Percentiles rank a stretch among this genome's conserved stretches.
These are phyloP conservation scores for Peronospora destructor DNA, from an alignment of 352 stramenopile species.

Conservation along the genomic window DNA sequence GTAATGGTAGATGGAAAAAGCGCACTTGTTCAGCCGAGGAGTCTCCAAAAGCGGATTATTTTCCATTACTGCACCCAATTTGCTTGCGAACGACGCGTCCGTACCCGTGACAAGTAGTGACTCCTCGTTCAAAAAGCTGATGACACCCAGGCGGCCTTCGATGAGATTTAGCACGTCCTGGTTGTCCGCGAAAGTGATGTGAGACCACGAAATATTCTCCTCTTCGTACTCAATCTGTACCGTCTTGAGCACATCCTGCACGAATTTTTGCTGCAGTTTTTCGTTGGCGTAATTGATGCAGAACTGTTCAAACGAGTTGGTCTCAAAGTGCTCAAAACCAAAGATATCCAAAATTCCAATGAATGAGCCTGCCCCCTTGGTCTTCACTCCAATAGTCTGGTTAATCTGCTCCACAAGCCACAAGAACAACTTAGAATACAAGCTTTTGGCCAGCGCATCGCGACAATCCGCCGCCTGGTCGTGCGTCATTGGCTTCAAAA, in stretches of 20 bases:
- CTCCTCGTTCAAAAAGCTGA: constrained; percentile 89
- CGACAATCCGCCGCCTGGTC: constrained; percentile 79
- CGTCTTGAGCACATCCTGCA: constrained; percentile 90
- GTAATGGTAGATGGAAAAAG: constrained; percentile 85
- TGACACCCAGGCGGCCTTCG: constrained; percentile 82
- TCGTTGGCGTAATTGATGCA: constrained; percentile 93
- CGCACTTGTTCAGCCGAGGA: constrained; percentile 72
- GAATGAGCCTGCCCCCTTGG: constrained; percentile 45
- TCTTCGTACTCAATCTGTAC: constrained; percentile 88
- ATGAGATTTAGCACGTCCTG: constrained; percentile 88
- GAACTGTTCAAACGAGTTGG: constrained; percentile 90
- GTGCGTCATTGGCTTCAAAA: constrained; percentile 77
- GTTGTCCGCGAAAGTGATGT: constrained; percentile 88
- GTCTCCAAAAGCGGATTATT: constrained; percentile 83
- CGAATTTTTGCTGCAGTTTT: constrained; percentile 86
- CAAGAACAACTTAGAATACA: constrained; percentile 93
- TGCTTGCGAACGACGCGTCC: constrained; percentile 83
- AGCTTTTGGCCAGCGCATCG: constrained; percentile 92
- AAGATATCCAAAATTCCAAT: constrained; percentile 93
- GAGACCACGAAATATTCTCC: constrained; percentile 87
- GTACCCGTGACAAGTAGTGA: constrained; percentile 76
- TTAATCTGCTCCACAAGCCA: constrained; percentile 95
- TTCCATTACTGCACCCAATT: constrained; percentile 82
- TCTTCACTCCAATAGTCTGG: constrained; percentile 75
- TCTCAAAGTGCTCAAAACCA: constrained; percentile 88